phyloP scores from a whole-genome alignment of 2,329 filamentous ascomycete genomes.

The Colletotrichum sp. region DNA sequence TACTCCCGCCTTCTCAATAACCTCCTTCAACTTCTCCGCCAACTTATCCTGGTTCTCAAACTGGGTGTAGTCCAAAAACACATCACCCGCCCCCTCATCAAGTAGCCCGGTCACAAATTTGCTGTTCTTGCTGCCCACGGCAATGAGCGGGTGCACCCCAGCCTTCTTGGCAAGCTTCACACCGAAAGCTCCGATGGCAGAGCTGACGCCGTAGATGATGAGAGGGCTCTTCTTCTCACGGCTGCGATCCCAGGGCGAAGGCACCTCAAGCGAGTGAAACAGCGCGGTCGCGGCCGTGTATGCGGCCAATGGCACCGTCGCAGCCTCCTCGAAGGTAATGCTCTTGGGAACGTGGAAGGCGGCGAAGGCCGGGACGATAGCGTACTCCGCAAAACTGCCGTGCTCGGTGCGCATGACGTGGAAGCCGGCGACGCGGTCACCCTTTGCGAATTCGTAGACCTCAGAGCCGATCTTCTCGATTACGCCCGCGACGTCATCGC shows the following conservation, averaged over 20 bases:
- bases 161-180: slow-evolving; percentile 55
- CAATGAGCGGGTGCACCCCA: slow-evolving; percentile 64
- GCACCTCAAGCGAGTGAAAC: slow-evolving; percentile 50
- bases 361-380: slow-evolving; percentile 58
- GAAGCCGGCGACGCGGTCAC: slow-evolving; percentile 53
- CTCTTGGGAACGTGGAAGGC: slow-evolving; percentile 59
- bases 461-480: slow-evolving; percentile 24
- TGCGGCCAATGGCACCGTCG: slow-evolving; percentile 60
- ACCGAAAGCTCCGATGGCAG: slow-evolving; percentile 60
- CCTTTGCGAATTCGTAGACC: slow-evolving; percentile 27
- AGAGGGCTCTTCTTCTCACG: slow-evolving; percentile 17
- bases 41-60: slow-evolving; percentile 17
- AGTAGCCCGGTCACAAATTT: slow-evolving; percentile 14
- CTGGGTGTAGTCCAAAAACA: slow-evolving; percentile 23
- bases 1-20: slow-evolving; percentile 4
- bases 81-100: slow-evolving; percentile 14
- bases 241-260: slow-evolving; percentile 47
- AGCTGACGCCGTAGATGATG: slow-evolving; percentile 55
- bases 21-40: slow-evolving; percentile 16
- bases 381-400: slow-evolving; percentile 68
- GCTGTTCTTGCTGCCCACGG: slow-evolving; percentile 53
- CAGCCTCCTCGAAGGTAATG: slow-evolving; percentile 59
- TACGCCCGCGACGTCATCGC: slow-evolving; percentile 30
- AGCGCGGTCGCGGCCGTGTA: slow-evolving; percentile 59
- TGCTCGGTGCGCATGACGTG: slow-evolving; percentile 54